These are phyloP conservation scores for Aspergillus versicolor DNA, from an alignment of 2,329 filamentous ascomycete species.

Conservation along the genomic window DNA sequence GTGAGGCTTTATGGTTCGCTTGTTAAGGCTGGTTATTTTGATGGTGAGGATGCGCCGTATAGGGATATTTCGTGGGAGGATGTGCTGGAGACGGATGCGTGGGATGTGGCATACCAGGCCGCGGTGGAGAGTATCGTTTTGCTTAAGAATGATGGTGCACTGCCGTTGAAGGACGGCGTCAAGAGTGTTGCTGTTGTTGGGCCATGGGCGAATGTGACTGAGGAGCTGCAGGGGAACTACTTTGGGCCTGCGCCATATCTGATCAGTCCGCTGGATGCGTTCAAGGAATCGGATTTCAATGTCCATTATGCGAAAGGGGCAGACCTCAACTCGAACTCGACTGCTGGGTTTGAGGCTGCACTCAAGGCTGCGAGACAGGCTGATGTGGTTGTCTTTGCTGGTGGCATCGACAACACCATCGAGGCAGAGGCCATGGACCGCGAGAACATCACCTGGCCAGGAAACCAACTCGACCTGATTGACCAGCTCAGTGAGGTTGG, in stretches of 20 bases:
- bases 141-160: slow-evolving; percentile 53
- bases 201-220: slow-evolving; percentile 58
- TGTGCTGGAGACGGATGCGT: slow-evolving; percentile 55
- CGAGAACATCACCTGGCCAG: slow-evolving; percentile 43
- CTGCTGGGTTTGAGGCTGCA: slow-evolving; percentile 32
- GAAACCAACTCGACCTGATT: slow-evolving; percentile 44
- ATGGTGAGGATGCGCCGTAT: slow-evolving; percentile 47
- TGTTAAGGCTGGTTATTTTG: slow-evolving; percentile 54
- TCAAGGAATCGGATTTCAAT: slow-evolving; percentile 46
- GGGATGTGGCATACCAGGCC: slow-evolving; percentile 57
- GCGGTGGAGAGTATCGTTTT: slow-evolving; percentile 48
- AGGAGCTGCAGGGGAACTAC: slow-evolving; percentile 61
- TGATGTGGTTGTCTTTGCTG: slow-evolving; percentile 41
- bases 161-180: slow-evolving; percentile 44
- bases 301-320: slow-evolving; percentile 48
- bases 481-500: slow-evolving; percentile 33
- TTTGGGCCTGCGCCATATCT: slow-evolving; percentile 57
- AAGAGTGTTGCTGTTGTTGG: slow-evolving; percentile 56
- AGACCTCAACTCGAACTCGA: slow-evolving; percentile 29
- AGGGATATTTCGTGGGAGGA: slow-evolving; percentile 55
- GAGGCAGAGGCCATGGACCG: slow-evolving; percentile 45
- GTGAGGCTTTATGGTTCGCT: slow-evolving; percentile 52
- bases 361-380: slow-evolving; percentile 34
- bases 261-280: slow-evolving; percentile 54
- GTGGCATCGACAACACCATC: slow-evolving; percentile 44